Evolutionary conservation across 2,329 filamentous ascomycete species (phyloP).

Genomic region (Botrytis elliptica): DNA sequence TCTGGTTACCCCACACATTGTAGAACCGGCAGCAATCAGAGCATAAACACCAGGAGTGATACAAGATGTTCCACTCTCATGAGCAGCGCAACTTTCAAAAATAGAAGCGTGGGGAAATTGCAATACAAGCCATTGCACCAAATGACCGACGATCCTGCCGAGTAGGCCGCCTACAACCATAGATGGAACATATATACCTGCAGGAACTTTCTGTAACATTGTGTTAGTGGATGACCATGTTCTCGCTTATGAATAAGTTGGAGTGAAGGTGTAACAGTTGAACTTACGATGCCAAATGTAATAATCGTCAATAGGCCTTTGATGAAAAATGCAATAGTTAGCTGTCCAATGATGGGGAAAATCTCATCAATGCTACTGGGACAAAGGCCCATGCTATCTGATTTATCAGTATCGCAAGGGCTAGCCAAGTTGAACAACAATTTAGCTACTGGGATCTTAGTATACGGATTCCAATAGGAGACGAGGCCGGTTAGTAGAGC

Average conservation of each 20-base stretch:
- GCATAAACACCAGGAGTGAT: conserved; percentile 97
- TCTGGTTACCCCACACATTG: conserved; percentile 96
- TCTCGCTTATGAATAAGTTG: background rate
- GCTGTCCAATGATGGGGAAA: conserved; percentile 67
- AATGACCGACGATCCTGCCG: conserved; percentile 82
- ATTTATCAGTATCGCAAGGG: conserved; percentile 72
- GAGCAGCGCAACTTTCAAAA: conserved; percentile 71
- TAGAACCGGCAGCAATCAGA: conserved; percentile 88
- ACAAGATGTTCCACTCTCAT: conserved; percentile 70
- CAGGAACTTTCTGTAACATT: conserved; percentile 71
- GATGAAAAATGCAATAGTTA: conserved; percentile 79
- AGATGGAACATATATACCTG: conserved; percentile 95
- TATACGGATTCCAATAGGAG: conserved; percentile 92
- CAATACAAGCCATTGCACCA: conserved; percentile 78
- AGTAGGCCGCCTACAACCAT: conserved; percentile 97
- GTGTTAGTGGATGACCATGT: background rate
- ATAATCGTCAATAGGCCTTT: conserved; percentile 86
- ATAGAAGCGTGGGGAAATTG: conserved; percentile 68
- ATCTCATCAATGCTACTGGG: conserved; percentile 72
- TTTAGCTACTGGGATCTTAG: conserved; percentile 85
- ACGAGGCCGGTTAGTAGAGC: conserved; percentile 79
- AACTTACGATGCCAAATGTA: conserved; percentile 79
- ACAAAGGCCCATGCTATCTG: conserved; percentile 71
- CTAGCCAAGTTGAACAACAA: conserved; percentile 86
- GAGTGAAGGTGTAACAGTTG: background rate